phyloP scores from a whole-genome alignment of 2,329 filamentous ascomycete species.

The Neurospora sp. region DNA sequence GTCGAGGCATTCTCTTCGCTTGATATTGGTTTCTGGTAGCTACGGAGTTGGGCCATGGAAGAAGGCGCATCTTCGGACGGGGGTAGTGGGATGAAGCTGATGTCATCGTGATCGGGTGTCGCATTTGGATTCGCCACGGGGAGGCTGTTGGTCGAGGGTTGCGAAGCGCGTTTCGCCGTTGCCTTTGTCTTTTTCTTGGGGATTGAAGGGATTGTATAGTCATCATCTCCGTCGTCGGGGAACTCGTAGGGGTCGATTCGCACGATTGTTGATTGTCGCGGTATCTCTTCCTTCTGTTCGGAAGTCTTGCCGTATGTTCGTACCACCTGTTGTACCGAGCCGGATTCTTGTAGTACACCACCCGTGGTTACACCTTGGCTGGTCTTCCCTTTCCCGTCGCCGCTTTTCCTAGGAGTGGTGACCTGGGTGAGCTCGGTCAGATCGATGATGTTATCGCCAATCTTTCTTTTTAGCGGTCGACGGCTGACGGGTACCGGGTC shows the following conservation, averaged over 20 bases:
- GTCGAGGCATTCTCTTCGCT: neutral
- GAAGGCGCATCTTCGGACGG: neutral
- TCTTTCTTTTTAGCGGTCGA: constrained; percentile 8
- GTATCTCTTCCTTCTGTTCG: neutral
- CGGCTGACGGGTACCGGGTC: constrained; percentile 18
- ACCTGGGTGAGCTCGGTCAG: constrained; percentile 23
- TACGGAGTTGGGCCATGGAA: neutral
- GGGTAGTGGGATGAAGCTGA: neutral
- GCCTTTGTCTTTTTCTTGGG: constrained; percentile 7
- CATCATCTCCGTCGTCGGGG: constrained; percentile 2
- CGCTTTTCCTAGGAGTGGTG: constrained; percentile 21
- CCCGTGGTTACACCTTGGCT: neutral
- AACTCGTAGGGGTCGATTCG: constrained; percentile 14
- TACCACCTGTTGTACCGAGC: neutral
- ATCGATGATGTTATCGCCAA: constrained; percentile 1
- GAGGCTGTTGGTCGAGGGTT: neutral
- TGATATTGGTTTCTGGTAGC: neutral
- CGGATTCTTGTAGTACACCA: neutral
- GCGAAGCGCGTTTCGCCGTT: constrained; percentile 2
- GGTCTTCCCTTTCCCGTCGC: neutral
- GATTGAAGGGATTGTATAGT: constrained; percentile 5
- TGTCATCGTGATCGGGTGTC: neutral
- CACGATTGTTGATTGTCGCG: neutral
- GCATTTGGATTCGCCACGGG: neutral
- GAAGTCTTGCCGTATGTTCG: constrained; percentile 3